Conservation (phyloP, 2,329 filamentous ascomycete species). For the Xylaria sp. region DNA sequence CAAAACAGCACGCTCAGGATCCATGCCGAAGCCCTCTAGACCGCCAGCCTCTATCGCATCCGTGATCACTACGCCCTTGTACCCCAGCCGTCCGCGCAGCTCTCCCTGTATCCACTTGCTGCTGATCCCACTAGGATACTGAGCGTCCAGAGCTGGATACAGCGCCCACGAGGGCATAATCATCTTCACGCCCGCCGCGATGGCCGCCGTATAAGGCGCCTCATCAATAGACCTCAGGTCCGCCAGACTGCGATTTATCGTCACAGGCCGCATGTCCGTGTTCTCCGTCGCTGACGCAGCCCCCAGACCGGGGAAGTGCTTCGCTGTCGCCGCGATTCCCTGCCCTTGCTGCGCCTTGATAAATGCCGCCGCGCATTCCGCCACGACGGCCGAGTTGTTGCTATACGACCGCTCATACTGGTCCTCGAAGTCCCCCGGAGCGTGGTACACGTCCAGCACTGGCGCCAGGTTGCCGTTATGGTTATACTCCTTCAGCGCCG, state of each 20-base stretch:
- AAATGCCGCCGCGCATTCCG: constrained; percentile 24
- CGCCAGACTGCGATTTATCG: constrained; percentile 25
- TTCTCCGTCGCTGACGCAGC: constrained; percentile 24
- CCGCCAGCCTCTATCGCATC: constrained; percentile 33
- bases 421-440: constrained; percentile 30
- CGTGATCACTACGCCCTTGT: constrained; percentile 22
- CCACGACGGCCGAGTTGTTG: constrained; percentile 25
- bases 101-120: constrained; percentile 32
- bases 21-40: constrained; percentile 19
- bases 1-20: constrained; percentile 21
- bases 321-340: constrained; percentile 28
- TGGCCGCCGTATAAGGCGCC: constrained; percentile 25
- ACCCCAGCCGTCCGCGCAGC: constrained; percentile 26
- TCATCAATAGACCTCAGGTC: constrained; percentile 31
- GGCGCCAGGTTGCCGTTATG: constrained; percentile 34
- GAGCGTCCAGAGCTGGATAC: constrained; percentile 25
- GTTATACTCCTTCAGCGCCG: constrained; percentile 29
- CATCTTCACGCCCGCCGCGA: constrained; percentile 28
- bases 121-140: constrained; percentile 30
- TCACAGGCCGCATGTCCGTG: constrained; percentile 26
- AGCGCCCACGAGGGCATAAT: constrained; percentile 35
- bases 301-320: constrained; percentile 32
- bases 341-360: constrained; percentile 30
- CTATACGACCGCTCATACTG: constrained; percentile 35
- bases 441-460: constrained; percentile 32